Evolutionary conservation across 129 eudicot species (phyloP).

Genomic region (Lactuca sativa): DNA sequence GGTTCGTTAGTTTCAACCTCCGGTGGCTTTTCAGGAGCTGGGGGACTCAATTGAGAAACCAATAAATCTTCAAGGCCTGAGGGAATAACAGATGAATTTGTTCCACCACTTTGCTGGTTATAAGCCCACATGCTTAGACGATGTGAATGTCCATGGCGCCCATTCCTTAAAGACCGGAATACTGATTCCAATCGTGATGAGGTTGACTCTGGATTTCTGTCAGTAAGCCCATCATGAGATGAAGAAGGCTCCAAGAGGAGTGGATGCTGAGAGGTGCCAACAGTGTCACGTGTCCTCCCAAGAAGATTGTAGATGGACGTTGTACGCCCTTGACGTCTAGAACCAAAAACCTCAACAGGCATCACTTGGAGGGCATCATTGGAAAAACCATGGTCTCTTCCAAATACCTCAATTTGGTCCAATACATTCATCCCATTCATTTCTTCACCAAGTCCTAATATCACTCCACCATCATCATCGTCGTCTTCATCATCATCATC

Average conservation of each 20-base stretch:
- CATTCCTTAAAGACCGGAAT: slow-evolving; percentile 82
- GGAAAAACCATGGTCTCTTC: slow-evolving; percentile 69
- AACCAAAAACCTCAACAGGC: slow-evolving; percentile 98
- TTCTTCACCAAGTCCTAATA: slow-evolving; percentile 78
- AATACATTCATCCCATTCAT: slow-evolving; percentile 92
- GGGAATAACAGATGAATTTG: slow-evolving; percentile 72
- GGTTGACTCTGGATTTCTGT: slow-evolving; percentile 57
- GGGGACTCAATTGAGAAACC: slow-evolving; percentile 72
- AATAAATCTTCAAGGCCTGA: slow-evolving; percentile 85
- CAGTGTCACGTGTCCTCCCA: slow-evolving; percentile 81
- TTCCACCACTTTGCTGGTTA: slow-evolving; percentile 72
- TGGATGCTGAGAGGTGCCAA: slow-evolving; percentile 68
- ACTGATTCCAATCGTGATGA: slow-evolving; percentile 78
- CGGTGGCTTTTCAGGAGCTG: slow-evolving; percentile 46
- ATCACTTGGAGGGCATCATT: slow-evolving; percentile 83
- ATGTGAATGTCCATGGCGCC: slow-evolving; percentile 90
- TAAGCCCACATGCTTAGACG: slow-evolving; percentile 80
- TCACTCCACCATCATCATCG: slow-evolving; percentile 43
- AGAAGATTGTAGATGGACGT: slow-evolving; percentile 87
- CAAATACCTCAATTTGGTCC: slow-evolving; percentile 96
- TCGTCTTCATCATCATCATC: too few species aligned
- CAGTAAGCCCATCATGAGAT: slow-evolving; percentile 53
- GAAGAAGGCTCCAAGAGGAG: slow-evolving; percentile 76
- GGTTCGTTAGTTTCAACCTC: slow-evolving; percentile 6
- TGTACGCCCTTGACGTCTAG: slow-evolving; percentile 91